phyloP scores from a whole-genome alignment of 768 basidiomycete genomes.

The Phlebiopsis gigantea region DNA sequence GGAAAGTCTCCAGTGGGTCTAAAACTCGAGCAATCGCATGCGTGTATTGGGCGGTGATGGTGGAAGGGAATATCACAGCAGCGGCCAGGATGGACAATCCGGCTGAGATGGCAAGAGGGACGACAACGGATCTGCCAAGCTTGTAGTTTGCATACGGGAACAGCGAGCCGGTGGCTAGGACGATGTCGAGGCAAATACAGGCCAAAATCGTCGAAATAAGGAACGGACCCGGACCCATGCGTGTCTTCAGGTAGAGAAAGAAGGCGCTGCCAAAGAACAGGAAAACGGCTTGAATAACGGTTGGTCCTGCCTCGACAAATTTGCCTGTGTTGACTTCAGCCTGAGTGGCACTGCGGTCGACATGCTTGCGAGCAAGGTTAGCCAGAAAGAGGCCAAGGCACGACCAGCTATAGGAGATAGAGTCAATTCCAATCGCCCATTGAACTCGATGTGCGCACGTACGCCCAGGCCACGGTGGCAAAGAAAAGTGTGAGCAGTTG shows the following conservation, averaged over 20 bases:
- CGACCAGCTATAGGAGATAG: slow-evolving; percentile 59
- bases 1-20: slow-evolving; percentile 38
- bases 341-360: slow-evolving; percentile 33
- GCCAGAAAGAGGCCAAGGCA: slow-evolving; percentile 64
- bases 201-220: slow-evolving; percentile 49
- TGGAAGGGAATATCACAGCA: slow-evolving; percentile 54
- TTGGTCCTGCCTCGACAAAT: slow-evolving; percentile 56
- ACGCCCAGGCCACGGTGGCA: slow-evolving; percentile 54
- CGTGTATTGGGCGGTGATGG: slow-evolving; percentile 57
- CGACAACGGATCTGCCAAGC: slow-evolving; percentile 45
- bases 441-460: slow-evolving; percentile 25
- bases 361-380: slow-evolving; percentile 44
- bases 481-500: slow-evolving; percentile 51
- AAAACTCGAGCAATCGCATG: slow-evolving; percentile 42
- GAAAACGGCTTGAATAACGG: slow-evolving; percentile 55
- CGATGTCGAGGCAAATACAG: slow-evolving; percentile 59
- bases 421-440: too few relatives aligned
- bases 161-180: slow-evolving; percentile 49
- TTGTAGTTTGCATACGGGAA: slow-evolving; percentile 66
- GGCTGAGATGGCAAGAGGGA: slow-evolving; percentile 58
- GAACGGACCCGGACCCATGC: slow-evolving; percentile 60
- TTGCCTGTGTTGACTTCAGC: slow-evolving; percentile 40
- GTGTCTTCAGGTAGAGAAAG: slow-evolving; percentile 55
- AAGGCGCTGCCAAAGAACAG: slow-evolving; percentile 55
- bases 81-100: slow-evolving; percentile 49